Base-by-base conservation (phyloP, 108 stramenopile species). In the Skeletonema grethae region DNA sequence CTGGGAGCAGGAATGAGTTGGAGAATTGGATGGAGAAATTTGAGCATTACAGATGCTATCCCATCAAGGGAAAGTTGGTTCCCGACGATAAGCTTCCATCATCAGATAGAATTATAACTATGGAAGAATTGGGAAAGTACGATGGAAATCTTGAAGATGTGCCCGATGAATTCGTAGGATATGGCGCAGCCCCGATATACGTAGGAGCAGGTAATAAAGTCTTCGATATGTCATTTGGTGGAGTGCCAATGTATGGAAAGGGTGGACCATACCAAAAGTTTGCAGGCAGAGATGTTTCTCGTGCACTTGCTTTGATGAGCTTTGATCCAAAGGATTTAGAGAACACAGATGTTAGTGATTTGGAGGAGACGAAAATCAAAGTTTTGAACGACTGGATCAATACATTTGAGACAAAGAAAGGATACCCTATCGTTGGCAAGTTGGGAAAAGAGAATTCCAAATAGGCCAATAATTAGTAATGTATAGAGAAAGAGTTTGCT, bases 281-380 rank as follows among this genome's bases (percentile, higher is more conserved):
- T 73, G 97, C 96, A 10, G 98, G 98, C n/a, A 90, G 84, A 55
- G 96, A 98, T 69, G 97, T 91, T 39, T 91, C 96, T 7, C 65
- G 97, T 18, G 97, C 98, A 11, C 65, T 99, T 65, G 98, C 98
- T 15, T 95, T 95, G 72, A 98, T 99, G 97, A 96, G 95, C 65
- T 97, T 99, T 61, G 91, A 96, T 43, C 88, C 90, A 3, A 95
- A 88, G 29, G 93, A 95, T 82, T 53, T 90, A 7, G 93, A 86
- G 38, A 88, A 92, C 69, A 81, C 83, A 64, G 78, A 88, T 72
- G 65, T 91, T 28, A 79, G 84, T 63, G 93, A 95, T 70, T 84
- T 99, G 63, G 83, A 78, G 8, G 95, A 93, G 20, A 92, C 86
- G 53, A 85, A 99, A 61, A 61, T 71, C 41, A 89, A 94, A 69